Evolutionary conservation across 2,329 filamentous ascomycete species (phyloP).

Genomic region (Fusarium subtropicale): DNA sequence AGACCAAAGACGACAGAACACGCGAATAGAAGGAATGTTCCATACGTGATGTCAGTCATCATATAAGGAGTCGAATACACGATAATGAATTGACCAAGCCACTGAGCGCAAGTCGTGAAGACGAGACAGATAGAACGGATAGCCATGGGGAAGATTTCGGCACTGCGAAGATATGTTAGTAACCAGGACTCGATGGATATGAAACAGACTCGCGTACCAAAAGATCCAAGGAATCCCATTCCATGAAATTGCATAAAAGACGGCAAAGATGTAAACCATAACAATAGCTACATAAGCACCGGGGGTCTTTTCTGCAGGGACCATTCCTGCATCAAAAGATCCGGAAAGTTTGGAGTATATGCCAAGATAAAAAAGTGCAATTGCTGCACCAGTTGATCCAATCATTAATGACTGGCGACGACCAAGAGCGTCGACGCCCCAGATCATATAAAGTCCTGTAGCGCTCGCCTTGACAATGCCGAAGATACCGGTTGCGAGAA

Average conservation of each 20-base stretch:
- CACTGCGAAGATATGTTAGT: background rate
- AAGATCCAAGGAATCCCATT: constrained; percentile 14
- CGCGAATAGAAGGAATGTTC: constrained; percentile 6
- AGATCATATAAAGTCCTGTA: constrained; percentile 8
- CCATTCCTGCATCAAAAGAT: background rate
- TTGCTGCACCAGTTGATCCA: background rate
- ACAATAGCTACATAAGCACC: constrained; percentile 10
- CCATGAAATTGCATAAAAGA: constrained; percentile 13
- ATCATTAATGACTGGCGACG: constrained; percentile 10
- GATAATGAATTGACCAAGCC: constrained; percentile 7
- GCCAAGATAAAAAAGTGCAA: background rate
- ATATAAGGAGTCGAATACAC: constrained; percentile 16
- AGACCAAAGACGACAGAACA: constrained; percentile 6
- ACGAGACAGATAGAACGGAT: constrained; percentile 6
- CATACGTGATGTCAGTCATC: constrained; percentile 6
- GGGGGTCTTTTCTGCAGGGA: background rate
- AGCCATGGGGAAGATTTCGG: constrained; percentile 10
- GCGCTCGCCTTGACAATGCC: constrained; percentile 8
- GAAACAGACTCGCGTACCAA: background rate
- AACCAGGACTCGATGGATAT: background rate
- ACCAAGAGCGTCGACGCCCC: constrained; percentile 9
- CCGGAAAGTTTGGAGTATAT: background rate
- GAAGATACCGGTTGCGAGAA: constrained; percentile 5
- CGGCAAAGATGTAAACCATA: constrained; percentile 7
- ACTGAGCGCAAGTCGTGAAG: constrained; percentile 3